phyloP scores from a whole-genome alignment of 2,329 filamentous ascomycete genomes.

The Ophiostoma sp. region DNA sequence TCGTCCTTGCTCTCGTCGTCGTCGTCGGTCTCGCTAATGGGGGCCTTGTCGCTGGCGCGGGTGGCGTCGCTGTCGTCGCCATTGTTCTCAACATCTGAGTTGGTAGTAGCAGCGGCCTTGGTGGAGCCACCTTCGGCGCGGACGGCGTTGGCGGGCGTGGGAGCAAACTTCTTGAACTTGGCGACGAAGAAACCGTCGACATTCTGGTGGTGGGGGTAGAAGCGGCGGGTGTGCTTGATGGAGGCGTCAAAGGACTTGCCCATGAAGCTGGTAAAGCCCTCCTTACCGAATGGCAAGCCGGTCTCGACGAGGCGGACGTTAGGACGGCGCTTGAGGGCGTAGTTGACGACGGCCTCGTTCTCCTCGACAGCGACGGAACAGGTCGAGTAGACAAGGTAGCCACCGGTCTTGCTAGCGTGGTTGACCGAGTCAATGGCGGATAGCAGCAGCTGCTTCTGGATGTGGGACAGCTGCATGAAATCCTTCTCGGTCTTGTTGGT shows the following conservation, averaged over 20 bases:
- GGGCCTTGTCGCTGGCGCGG: constrained; percentile 64
- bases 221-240: constrained; percentile 79
- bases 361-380: constrained; percentile 49
- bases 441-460: constrained; percentile 91
- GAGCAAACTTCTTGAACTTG: constrained; percentile 91
- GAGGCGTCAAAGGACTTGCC: constrained; percentile 88
- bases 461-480: constrained; percentile 88
- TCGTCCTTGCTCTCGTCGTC: constrained; percentile 42
- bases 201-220: constrained; percentile 78
- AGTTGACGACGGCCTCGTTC: constrained; percentile 90
- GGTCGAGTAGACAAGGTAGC: constrained; percentile 95
- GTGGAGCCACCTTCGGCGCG: constrained; percentile 32
- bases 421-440: constrained; percentile 94
- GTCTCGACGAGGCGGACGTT: constrained; percentile 94
- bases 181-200: constrained; percentile 96
- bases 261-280: constrained; percentile 87
- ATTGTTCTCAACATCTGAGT: constrained; percentile 24
- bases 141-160: constrained; percentile 64
- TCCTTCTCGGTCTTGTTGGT: constrained; percentile 97
- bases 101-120: constrained; percentile 23
- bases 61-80: constrained; percentile 35
- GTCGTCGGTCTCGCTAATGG: constrained; percentile 55
- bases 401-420: constrained; percentile 92
- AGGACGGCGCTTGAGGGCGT: constrained; percentile 84
- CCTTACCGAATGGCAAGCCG: constrained; percentile 83